Conservation (phyloP, 1,139 yeast genomes). For the Debaryomycetaceae sp. region DNA sequence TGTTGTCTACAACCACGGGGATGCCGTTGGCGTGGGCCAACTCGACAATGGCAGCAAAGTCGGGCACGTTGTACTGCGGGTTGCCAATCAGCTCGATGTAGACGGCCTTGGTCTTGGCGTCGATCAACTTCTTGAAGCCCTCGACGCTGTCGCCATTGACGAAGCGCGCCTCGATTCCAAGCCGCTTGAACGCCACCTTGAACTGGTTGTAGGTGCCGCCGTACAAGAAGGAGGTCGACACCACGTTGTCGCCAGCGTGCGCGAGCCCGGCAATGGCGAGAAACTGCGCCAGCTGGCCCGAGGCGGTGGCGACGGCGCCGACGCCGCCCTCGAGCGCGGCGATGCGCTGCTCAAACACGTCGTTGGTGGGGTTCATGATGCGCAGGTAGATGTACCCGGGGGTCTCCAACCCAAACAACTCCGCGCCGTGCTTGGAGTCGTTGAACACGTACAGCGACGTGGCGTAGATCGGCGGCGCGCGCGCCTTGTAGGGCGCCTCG, state of each 20-base stretch:
- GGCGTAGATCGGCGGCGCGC: slow-evolving; percentile 92
- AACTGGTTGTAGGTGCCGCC: slow-evolving; percentile 97
- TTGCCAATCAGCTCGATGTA: slow-evolving; percentile 91
- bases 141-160: slow-evolving; percentile 73
- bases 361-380: slow-evolving; percentile 88
- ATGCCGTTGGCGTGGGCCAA: slow-evolving; percentile 86
- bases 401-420: slow-evolving; percentile 76
- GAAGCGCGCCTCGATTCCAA: slow-evolving; percentile 81
- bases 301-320: slow-evolving; percentile 84
- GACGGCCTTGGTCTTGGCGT: slow-evolving; percentile 82
- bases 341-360: slow-evolving; percentile 83
- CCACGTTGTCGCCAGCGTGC: slow-evolving; percentile 82
- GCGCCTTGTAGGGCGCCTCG: slow-evolving; percentile 60
- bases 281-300: slow-evolving; percentile 96
- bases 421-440: slow-evolving; percentile 88
- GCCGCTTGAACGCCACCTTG: slow-evolving; percentile 83
- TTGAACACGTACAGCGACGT: slow-evolving; percentile 83
- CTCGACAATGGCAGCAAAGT: slow-evolving; percentile 70
- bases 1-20: slow-evolving; percentile 93
- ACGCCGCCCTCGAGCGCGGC: slow-evolving; percentile 92
- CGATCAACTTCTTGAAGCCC: slow-evolving; percentile 69
- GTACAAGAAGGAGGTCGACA: slow-evolving; percentile 82
- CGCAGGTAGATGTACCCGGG: slow-evolving; percentile 87
- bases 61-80: slow-evolving; percentile 91
- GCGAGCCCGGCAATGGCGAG: slow-evolving; percentile 82